Evolutionary conservation across 2,329 filamentous ascomycete genomes (phyloP).

Genomic region (Botryotinia globosa): DNA sequence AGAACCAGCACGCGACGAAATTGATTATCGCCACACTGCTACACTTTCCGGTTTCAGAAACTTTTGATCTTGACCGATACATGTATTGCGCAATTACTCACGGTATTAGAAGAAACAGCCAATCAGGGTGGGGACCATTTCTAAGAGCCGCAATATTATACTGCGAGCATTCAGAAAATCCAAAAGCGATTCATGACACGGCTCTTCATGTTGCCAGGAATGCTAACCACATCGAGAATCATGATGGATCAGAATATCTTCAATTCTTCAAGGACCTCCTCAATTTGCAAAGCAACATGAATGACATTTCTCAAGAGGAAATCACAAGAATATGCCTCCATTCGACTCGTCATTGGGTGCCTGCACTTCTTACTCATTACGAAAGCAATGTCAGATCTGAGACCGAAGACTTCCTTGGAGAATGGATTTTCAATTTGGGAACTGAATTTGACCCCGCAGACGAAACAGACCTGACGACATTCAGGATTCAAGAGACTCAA

Average conservation of each 20-base stretch:
- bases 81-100: slow-evolving; percentile 45
- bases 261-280: slow-evolving; percentile 37
- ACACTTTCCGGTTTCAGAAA: slow-evolving; percentile 43
- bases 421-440: slow-evolving; percentile 27
- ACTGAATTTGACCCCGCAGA: slow-evolving; percentile 24
- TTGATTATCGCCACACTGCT: slow-evolving; percentile 58
- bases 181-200: slow-evolving; percentile 27
- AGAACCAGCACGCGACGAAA: slow-evolving; percentile 51
- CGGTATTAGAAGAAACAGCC: slow-evolving; percentile 31
- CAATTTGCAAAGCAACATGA: slow-evolving; percentile 21
- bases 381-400: slow-evolving; percentile 46
- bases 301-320: slow-evolving; percentile 41
- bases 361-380: slow-evolving; percentile 50
- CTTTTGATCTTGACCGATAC: slow-evolving; percentile 53
- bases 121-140: slow-evolving; percentile 30
- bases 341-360: slow-evolving; percentile 49
- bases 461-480: slow-evolving; percentile 14
- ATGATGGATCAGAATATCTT: slow-evolving; percentile 36
- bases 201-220: slow-evolving; percentile 29
- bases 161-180: slow-evolving; percentile 33
- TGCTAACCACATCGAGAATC: slow-evolving; percentile 30
- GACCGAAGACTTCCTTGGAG: slow-evolving; percentile 38
- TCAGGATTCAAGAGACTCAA: slow-evolving; percentile 22
- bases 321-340: slow-evolving; percentile 41
- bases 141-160: slow-evolving; percentile 36